These are phyloP conservation scores for Calvatia gigantea DNA, from an alignment of 768 basidiomycete genomes.

Conservation along the genomic window DNA sequence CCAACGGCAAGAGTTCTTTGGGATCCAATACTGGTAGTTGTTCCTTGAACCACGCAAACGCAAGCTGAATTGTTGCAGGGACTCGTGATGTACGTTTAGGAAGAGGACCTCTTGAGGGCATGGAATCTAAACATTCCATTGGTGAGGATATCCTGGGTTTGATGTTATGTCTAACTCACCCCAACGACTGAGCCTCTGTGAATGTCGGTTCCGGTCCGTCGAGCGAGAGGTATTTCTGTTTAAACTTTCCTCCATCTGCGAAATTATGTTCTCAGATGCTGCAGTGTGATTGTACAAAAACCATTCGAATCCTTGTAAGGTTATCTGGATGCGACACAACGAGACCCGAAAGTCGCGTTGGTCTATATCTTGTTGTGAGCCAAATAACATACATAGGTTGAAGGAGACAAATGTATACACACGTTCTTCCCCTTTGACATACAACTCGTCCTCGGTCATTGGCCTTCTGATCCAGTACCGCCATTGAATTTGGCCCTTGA, in stretches of 20 bases:
- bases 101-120: constrained; percentile 23
- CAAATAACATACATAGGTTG: too few relatives aligned
- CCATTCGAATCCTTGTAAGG: constrained; percentile 86
- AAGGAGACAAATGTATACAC: constrained; percentile 19
- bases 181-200: constrained; percentile 37
- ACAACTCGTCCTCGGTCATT: constrained; percentile 69
- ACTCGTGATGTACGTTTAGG: constrained; percentile 26
- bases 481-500: constrained; percentile 88
- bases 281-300: constrained; percentile 89
- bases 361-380: neutral
- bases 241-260: constrained; percentile 55
- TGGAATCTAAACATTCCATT: constrained; percentile 12
- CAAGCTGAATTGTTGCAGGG: constrained; percentile 35
- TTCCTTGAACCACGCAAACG: constrained; percentile 47
- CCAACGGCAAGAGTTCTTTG: constrained; percentile 83
- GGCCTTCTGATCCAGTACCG: constrained; percentile 89
- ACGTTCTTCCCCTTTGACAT: constrained; percentile 52
- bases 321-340: constrained; percentile 79
- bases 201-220: constrained; percentile 25
- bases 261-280: constrained; percentile 83
- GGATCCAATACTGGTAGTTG: constrained; percentile 74
- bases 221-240: constrained; percentile 32
- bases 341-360: neutral
- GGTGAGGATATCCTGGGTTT: neutral
- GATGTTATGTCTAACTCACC: constrained; percentile 25